Conservation (phyloP, 495 filamentous ascomycete species). For the Aspergillus diversus region DNA sequence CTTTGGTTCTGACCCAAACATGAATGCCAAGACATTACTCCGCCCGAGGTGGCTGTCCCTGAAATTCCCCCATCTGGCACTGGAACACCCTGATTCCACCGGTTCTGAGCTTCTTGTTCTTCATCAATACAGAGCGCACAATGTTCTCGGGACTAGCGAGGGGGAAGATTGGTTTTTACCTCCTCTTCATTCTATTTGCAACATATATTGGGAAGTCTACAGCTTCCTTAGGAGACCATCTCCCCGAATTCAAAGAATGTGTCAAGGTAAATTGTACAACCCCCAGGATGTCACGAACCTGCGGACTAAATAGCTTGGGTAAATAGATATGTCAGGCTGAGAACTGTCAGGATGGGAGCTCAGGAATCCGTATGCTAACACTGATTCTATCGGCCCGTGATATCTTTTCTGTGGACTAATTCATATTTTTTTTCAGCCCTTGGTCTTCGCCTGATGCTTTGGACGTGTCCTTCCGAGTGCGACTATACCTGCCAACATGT, state of each 20-base stretch:
- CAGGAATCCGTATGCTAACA: conserved; percentile 48
- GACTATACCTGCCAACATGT: conserved; percentile 99
- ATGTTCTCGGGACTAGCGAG: conserved; percentile 35
- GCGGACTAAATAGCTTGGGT: conserved; percentile 16
- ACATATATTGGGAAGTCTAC: conserved; percentile 52
- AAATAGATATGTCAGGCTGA: conserved; percentile 75
- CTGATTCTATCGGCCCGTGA: neutral
- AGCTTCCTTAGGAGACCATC: conserved; percentile 82
- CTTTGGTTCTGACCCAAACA: neutral
- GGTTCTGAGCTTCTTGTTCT: conserved; percentile 22
- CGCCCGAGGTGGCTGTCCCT: conserved; percentile 9
- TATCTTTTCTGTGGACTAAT: neutral
- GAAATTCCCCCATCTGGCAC: neutral
- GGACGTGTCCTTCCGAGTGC: conserved; percentile 85
- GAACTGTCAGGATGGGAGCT: conserved; percentile 68
- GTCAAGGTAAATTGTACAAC: conserved; percentile 63
- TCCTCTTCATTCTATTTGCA: conserved; percentile 43
- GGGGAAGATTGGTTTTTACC: conserved; percentile 28
- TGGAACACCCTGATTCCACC: conserved; percentile 29
- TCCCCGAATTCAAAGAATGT: conserved; percentile 89
- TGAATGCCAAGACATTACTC: conserved; percentile 18
- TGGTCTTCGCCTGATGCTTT: conserved; percentile 56
- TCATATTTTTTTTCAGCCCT: conserved; percentile 33
- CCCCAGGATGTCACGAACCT: no score
- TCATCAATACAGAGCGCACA: conserved; percentile 25